Base-by-base conservation (phyloP, 345 rosid species). In the Eutrema japonicum region DNA sequence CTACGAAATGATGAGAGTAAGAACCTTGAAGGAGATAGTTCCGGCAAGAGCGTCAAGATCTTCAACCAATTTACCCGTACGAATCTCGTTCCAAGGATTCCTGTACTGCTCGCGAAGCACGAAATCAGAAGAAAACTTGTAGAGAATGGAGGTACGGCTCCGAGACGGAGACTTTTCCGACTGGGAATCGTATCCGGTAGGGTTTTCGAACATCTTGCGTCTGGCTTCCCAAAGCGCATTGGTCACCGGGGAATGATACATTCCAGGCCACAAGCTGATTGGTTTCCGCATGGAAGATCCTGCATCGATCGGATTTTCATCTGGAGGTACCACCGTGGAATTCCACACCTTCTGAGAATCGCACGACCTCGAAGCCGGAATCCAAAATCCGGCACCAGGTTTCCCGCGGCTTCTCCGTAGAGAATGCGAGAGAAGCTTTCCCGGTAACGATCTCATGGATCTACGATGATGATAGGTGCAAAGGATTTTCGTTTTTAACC, bases 21-120 rank as follows among this genome's bases (percentile, higher is more conserved):
- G 22, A 50, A 92, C 98, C 95, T 90, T 93, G 38, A 80, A 88
- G 59, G 96, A 82, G 64, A 93, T 83, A 18, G 98, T 90, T 40
- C 96, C 96, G 46, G 96, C 98, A 40, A 93, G 96, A 78, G 98
- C 96, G 79, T 93, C 96, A 71, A 90, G 98, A 80, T 93, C 98
- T 77, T 93, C 98, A 72, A 90, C 83, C 82, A 90, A 73, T 78
- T 88, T 88, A 62, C 96, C 96, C 70, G 80, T 86, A 66, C 96
- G 86, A 69, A 93, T 73, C 82, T 86, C 83, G 50, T 93, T 83
- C 96, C 98, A 93, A 29, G 96, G 96, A 29, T 90, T 90, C 81
- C 91, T 84, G 35, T 93, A 93, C 83, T 93, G 98, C 75, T 88
- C 96, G 6, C 85, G 77, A 6, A 93, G 88, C 12, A 87, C 74